Percentiles rank a stretch among this genome's conserved stretches.
phyloP scores from a whole-genome alignment of 192 early-diverging fungal species.

The Podila minutissima region DNA sequence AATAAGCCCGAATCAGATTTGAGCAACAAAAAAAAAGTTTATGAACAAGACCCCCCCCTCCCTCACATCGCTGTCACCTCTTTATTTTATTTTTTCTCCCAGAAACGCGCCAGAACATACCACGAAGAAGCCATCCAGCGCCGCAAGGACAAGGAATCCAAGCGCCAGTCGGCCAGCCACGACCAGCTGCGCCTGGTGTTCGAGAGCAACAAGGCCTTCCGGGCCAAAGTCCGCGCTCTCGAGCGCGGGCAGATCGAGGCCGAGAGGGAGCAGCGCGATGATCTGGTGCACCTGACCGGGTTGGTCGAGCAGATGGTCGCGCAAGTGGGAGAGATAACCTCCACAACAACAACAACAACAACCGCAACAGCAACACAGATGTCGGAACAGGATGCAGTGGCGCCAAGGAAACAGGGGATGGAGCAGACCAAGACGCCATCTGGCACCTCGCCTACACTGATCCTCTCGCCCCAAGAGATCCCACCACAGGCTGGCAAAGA shows the following conservation, averaged over 20 bases:
- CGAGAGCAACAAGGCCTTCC: slow-evolving; percentile 4
- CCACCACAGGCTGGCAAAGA: not conserved
- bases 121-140: not conserved
- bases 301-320: slow-evolving; percentile 1
- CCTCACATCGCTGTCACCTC: too few relatives aligned
- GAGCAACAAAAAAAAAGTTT: too few relatives aligned
- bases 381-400: too few relatives aligned
- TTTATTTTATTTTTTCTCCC: not conserved
- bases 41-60: too few relatives aligned
- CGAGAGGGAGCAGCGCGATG: slow-evolving; percentile 2
- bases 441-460: not conserved
- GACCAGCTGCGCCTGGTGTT: not conserved
- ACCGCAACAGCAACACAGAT: too few relatives aligned
- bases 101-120: slow-evolving; percentile 7
- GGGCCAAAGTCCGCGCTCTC: not conserved
- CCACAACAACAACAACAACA: too few relatives aligned
- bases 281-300: not conserved
- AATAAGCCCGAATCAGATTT: too few relatives aligned
- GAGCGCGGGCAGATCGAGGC: slow-evolving; percentile 4
- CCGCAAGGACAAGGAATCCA: slow-evolving; percentile 5
- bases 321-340: too few relatives aligned
- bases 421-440: not conserved
- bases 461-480: not conserved
- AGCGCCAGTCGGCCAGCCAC: not conserved
- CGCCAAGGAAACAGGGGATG: too few relatives aligned